These are phyloP conservation scores for Trametes punicea DNA, from an alignment of 768 basidiomycete species.

Conservation along the genomic window DNA sequence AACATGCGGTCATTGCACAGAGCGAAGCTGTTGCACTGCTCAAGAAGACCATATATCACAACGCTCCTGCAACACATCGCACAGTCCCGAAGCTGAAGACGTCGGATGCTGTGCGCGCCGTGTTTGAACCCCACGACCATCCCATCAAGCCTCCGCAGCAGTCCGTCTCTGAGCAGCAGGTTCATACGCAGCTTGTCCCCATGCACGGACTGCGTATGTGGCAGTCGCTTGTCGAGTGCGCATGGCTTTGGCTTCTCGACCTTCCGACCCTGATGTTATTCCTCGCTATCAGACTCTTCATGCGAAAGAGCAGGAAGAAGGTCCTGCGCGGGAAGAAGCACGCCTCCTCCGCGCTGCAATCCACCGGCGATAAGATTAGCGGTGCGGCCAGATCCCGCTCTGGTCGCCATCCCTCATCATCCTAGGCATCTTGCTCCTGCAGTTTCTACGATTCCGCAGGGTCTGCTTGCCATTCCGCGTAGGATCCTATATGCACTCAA, in stretches of 20 bases:
- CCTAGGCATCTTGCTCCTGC: not conserved
- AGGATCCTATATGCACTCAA: not conserved
- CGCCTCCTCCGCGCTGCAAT: slow-evolving; percentile 14
- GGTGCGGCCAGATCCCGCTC: slow-evolving; percentile 1
- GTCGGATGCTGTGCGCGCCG: slow-evolving; percentile 44
- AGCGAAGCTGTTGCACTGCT: slow-evolving; percentile 51
- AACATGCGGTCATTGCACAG: slow-evolving; percentile 29
- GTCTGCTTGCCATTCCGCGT: not conserved
- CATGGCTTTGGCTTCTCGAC: slow-evolving; percentile 13
- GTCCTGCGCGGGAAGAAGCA: slow-evolving; percentile 23
- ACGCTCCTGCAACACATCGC: slow-evolving; percentile 50
- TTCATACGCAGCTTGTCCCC: slow-evolving; percentile 37
- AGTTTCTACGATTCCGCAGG: not conserved
- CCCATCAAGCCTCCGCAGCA: slow-evolving; percentile 45
- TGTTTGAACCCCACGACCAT: slow-evolving; percentile 49
- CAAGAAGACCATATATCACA: slow-evolving; percentile 54
- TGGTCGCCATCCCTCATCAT: not conserved
- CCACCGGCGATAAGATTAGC: slow-evolving; percentile 18
- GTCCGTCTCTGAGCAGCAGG: slow-evolving; percentile 57
- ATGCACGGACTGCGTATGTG: slow-evolving; percentile 56
- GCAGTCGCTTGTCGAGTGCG: slow-evolving; percentile 48
- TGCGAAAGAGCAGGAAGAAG: slow-evolving; percentile 39
- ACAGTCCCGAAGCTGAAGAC: slow-evolving; percentile 47
- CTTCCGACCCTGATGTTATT: not conserved
- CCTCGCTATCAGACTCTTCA: slow-evolving; percentile 40